Evolutionary conservation across 2,329 filamentous ascomycete species (phyloP), one percentile per base, ranked within the genome.

Genomic region (Stagonosporopsis cucurbitacearum): DNA sequence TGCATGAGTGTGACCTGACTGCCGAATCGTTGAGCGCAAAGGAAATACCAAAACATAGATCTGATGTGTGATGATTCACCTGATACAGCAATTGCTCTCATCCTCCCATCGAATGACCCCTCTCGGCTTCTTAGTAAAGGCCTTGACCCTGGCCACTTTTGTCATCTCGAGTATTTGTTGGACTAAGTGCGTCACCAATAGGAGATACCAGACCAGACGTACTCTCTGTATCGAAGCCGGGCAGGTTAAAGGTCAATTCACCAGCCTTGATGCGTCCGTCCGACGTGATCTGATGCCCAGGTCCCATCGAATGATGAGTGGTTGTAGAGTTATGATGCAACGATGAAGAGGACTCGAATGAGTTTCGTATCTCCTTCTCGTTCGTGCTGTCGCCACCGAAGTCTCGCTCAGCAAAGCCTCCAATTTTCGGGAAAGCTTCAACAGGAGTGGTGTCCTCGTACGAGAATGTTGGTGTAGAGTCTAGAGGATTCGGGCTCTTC

Each of bases 201-300:
- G 54, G 49, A 42, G 44, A 52, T 9, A 49, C 32, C 9, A 52
- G 8, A 11, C 52, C 49, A 25, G 49, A 47, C 13, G 44, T 45
- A 22, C 54, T 40, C 12, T 49, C 44, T 32, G 53, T 51, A 13
- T 41, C 47, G 44, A 57, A 57, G 2, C 36, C 49, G 2, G 54
- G 54, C 5, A 57, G 23, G 15, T 48, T 53, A 30, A 57, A 57
- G 13, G 49, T 52, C 44, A 57, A 12, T 36, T 57, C 54, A 7
- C 54, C 54, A 19, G 54, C 54, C 19, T 53, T 57, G 39, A 57
- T 52, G 39, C 54, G 54, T 7, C 54, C 54, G 20, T 52, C 54
- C 19, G 54, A 28, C n/a, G 54, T 57, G 8, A 57, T 17, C 9
- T 43, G 42, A 22, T 56, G 53, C 12, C 47, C 53, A 22, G 47